A percentile compares a stretch with the other conserved stretches of the same genome.
phyloP scores from a whole-genome alignment of 2,329 filamentous ascomycete species.

The Penicillium sp. region DNA sequence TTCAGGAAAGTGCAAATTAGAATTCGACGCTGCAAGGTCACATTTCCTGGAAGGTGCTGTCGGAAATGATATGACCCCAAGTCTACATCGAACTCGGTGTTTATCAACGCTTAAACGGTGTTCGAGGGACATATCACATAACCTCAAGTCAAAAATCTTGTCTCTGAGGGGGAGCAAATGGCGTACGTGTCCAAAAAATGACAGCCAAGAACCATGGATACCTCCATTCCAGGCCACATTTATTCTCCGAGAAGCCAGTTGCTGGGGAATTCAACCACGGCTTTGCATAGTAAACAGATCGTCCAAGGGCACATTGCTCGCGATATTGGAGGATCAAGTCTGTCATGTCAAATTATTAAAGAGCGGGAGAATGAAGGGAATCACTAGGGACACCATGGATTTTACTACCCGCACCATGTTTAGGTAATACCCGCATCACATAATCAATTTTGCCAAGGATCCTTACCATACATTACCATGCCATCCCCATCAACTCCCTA shows the following conservation, averaged over 20 bases:
- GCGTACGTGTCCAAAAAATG: constrained; percentile 14
- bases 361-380: too few species aligned
- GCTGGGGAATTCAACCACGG: constrained; percentile 23
- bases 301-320: background rate
- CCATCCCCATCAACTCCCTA: too few species aligned
- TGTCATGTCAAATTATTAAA: background rate
- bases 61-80: too few species aligned
- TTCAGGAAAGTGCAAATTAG: background rate
- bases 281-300: constrained; percentile 12
- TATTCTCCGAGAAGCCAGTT: constrained; percentile 22
- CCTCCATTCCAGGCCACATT: constrained; percentile 26
- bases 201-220: background rate
- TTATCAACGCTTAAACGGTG: background rate
- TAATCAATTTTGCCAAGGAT: too few species aligned
- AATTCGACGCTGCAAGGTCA: background rate
- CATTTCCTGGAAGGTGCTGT: too few species aligned
- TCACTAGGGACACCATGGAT: too few species aligned
- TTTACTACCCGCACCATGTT: too few species aligned
- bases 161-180: background rate
- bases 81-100: background rate
- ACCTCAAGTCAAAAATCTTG: background rate
- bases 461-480: too few species aligned
- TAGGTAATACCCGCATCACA: too few species aligned
- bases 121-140: background rate
- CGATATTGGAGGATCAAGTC: background rate